Evolutionary conservation across 805 yeast species (phyloP), one percentile per base, ranked within the genome.

Genomic region (Yarrowia keelungensis): DNA sequence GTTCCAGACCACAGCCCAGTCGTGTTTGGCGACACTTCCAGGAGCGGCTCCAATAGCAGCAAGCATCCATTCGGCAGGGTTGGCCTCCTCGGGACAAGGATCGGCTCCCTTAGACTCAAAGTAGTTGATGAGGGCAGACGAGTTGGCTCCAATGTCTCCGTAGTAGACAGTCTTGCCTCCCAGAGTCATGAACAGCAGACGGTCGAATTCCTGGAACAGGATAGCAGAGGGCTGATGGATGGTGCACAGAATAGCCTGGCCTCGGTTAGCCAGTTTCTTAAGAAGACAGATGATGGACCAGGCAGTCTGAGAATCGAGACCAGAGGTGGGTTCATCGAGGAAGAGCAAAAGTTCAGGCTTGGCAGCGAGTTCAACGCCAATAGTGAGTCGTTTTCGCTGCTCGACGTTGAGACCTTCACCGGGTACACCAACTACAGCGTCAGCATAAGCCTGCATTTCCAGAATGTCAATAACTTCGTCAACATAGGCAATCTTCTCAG

Each of bases 61-160:
- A 78, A 92, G 81, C 97, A 92, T 92, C 95, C 96, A 92, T 80
- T 91, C 97, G 11, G 93, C 94, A 38, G 94, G 95, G 72, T 90
- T 90, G 8, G 91, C 92, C 46, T 82, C 82, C 9, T 81, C 79
- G 22, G 93, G 92, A 79, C 93, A 89, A 69, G 81, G 79, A 36
- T 82, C 84, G 53, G 92, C 86, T 67, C 92, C 92, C 71, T 88
- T 77, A 5, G 76, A 75, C 76, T 89, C 92, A 74, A 89, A 89
- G 75, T 89, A 89, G 68, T 84, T 78, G 78, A 74, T 70, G 84
- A 82, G 75, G 86, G 81, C 79, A 79, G 87, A 11, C 84, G 86
- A 87, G 73, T 87, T 84, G 46, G 82, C 77, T 69, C 94, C 93
- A 71, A 88, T 79, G 64, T 88, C 90, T 70, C 93, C 94, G 76